Evolutionary conservation across 2,329 filamentous ascomycete species (phyloP), one percentile per base, ranked within the genome.

Genomic region (Aureobasidium pullulans): DNA sequence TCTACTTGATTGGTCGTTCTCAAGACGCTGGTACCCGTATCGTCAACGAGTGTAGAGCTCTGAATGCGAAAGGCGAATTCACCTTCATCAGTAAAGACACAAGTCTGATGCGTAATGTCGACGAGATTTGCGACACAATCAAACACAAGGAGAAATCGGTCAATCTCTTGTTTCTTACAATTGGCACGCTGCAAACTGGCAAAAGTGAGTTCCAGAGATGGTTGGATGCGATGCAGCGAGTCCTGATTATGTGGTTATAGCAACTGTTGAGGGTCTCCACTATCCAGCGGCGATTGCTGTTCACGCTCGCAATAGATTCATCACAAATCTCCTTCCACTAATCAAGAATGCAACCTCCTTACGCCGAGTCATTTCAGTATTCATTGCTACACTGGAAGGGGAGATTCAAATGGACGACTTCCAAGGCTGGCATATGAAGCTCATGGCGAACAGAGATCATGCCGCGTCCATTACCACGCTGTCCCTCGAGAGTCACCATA

Each of bases 101-200:
- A 3, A 73, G 74, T 32, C 69, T 81, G 39, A 64, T 83, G n/a
- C 67, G 66, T 15, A 75, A 73, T 28, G 79, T 82, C 2, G 79
- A 82, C 63, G 68, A 73, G 6, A 73, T 77, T 1, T 82, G 79
- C 66, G 64, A 70, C 4, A 70, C 79, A 46, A 80, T 84, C 62
- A 70, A 69, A 60, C 64, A 66, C 19, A 76, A 76, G 61, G 81
- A 83, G 65, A 67, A 70, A 37, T 69, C 70, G 10, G 70, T 84
- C 57, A 83, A 84, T 64, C 62, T 84, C 0, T 66, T 84, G 0
- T 79, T 81, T 62, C 71, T 81, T 63, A 79, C 71, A 2, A 72
- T 72, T 2, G 80, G 79, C 4, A 73, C 74, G 54, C 62, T 77
- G 19, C 52, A 57, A 10, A 46, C 44, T 39, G 59, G 57, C 34